These are phyloP conservation scores for Cercophora newfieldiana DNA, from an alignment of 495 filamentous ascomycete species.

Conservation along the genomic window DNA sequence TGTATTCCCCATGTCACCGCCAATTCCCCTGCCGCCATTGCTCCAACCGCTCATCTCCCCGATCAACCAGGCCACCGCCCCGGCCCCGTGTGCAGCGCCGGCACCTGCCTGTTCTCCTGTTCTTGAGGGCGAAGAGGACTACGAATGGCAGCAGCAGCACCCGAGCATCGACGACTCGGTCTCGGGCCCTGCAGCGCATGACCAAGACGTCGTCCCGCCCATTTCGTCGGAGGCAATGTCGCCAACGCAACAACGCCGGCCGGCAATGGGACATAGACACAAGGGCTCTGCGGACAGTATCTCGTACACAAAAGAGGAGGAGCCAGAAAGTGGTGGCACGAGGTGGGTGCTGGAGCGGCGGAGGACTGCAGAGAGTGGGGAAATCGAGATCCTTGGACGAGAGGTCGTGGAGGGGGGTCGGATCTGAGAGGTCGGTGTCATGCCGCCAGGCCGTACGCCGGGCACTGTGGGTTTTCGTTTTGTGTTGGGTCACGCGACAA, in stretches of 20 bases:
- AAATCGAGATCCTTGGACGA: slow-evolving; percentile 45
- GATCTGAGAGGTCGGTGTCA: slow-evolving; percentile 23
- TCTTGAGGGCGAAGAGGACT: slow-evolving; percentile 39
- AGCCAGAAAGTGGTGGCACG: slow-evolving; percentile 45
- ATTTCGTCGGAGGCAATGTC: not conserved
- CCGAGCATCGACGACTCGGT: not conserved
- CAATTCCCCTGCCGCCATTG: slow-evolving; percentile 11
- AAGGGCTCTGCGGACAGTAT: slow-evolving; percentile 57
- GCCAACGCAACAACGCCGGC: slow-evolving; percentile 13
- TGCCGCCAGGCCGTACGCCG: not conserved
- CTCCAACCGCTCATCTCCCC: slow-evolving; percentile 18
- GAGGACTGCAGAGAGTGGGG: slow-evolving; percentile 53
- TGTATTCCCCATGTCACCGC: slow-evolving; percentile 25
- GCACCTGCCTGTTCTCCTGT: slow-evolving; percentile 37
- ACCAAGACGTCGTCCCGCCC: not conserved
- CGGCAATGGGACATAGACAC: slow-evolving; percentile 45
- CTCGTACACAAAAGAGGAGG: slow-evolving; percentile 55
- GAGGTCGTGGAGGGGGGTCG: slow-evolving; percentile 37
- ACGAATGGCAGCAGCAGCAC: not conserved
- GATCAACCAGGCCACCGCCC: slow-evolving; percentile 5
- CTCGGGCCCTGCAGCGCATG: not conserved
- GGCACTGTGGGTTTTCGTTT: not conserved
- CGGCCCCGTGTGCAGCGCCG: not conserved
- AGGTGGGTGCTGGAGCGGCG: slow-evolving; percentile 60
- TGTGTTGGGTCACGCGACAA: not conserved